Evolutionary conservation across 1,284 basidiomycete genomes (phyloP), one percentile per base, ranked within the genome.

Genomic region (Fistulinella staudtii): DNA sequence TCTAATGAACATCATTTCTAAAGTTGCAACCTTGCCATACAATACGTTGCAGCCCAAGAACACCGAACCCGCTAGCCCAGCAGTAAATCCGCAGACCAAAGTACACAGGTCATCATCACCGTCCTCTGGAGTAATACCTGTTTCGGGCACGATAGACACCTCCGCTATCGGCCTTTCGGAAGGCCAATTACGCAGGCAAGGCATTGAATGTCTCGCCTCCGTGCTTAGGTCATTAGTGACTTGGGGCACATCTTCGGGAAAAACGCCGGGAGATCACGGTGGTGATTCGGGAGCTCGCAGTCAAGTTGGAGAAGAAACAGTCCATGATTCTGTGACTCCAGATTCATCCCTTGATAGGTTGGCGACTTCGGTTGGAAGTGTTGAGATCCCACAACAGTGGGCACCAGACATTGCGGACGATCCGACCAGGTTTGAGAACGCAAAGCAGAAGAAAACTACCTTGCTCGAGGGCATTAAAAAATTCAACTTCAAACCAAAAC

Each of bases 401-500:
- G 92, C 89, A 1, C 89, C 90, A 1, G 90, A 93, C 43, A 60
- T 82, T 18, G 61, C 63, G 8, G 96, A 99, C 61, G 96, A 99
- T 62, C 95, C 95, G 0, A 85, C 77, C 28, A 82, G 82, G 61
- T 98, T 99, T 56, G 96, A 99, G 71, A 94, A 79, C 53, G 96
- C 93, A 23, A 99, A 97, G 67, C 89, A 93, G 68, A 89, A 93
- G 71, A 99, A 99, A 74, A 99, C 91, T 27, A 93, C 89, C 1
- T 68, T 99, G 23, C 70, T 96, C 36, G 96, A 99, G 62, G 97
- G 95, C 23, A 90, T 99, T 65, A 93, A 88, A 67, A 93, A 93
- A 66, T 99, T 99, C 72, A 99, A 99, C 69, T 94, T 89, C 72
- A 99, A 98, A 69, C 94, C 96, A 10, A 97, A 96, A 68, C 78